Base-by-base conservation (phyloP, 2,329 filamentous ascomycete species). In the Colletotrichum sp. region DNA sequence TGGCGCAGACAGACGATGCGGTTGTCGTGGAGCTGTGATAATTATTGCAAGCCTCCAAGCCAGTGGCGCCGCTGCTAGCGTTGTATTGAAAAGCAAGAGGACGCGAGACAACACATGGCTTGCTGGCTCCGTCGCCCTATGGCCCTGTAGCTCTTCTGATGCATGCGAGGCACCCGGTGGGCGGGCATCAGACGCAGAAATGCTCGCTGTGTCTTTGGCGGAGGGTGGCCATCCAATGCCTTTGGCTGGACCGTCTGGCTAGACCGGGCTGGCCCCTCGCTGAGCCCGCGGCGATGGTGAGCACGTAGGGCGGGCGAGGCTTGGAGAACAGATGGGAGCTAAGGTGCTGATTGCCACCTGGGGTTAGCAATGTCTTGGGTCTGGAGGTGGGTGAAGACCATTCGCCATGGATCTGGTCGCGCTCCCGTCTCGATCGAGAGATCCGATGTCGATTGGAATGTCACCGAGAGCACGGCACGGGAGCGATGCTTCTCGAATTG, bases 31-130 rank as follows among this genome's bases (percentile, higher is more conserved):
- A 64, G 64, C 73, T 59, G 55, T 15, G 16, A 44, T 63, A 64
- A 48, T 34, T 52, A 26, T 60, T 48, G 64, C 73, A 68, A 52
- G 44, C 44, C 55, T 67, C 24, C 59, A 73, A 73, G 73, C 70
- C 73, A 69, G 55, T 68, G 70, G 70, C 73, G 73, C 59, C 64
- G 70, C 64, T 57, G 64, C 74, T 68, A 64, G 69, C 69, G 65
- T 63, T 44, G 55, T n/a, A 39, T 72, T 32, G 72, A 72, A 72
- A 75, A 72, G 72, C 62, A 59, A 72, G 9, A 59, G 34, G 28
- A 16, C 24, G 62, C 73, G 69, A 73, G 64, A 75, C 70, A 75
- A 64, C 57, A 57, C 65, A 60, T 72, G 64, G 44, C 57, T 52
- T 52, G 28, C 48, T 30, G 44, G 55, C 34, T 30, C 59, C 18